Evolutionary conservation across 2,329 filamentous ascomycete genomes (phyloP).

Genomic region (Piedraia hortae): DNA sequence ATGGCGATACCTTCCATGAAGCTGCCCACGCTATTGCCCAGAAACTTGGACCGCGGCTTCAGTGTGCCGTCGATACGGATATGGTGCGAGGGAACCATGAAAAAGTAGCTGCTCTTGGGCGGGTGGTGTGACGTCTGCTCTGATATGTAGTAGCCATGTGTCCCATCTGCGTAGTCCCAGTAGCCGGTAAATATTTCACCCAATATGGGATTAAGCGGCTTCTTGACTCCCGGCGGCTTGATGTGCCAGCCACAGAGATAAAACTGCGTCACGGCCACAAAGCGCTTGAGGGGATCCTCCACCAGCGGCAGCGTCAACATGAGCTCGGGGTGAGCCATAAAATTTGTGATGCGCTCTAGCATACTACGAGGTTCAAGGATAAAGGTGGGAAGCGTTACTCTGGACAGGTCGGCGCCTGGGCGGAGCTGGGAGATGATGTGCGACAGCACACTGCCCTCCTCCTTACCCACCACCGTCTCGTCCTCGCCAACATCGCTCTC

Average conservation of each 20-base stretch:
- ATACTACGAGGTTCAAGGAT: slow-evolving; percentile 94
- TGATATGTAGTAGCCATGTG: slow-evolving; percentile 77
- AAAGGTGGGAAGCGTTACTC: slow-evolving; percentile 86
- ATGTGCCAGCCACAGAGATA: slow-evolving; percentile 98
- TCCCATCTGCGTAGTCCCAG: slow-evolving; percentile 60
- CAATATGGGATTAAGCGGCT: slow-evolving; percentile 85
- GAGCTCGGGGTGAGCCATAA: slow-evolving; percentile 97
- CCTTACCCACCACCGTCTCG: slow-evolving; percentile 59
- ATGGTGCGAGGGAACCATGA: slow-evolving; percentile 79
- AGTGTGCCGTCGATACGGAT: slow-evolving; percentile 89
- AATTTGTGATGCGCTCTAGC: slow-evolving; percentile 97
- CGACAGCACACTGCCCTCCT: slow-evolving; percentile 86
- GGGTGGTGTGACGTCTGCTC: slow-evolving; percentile 97
- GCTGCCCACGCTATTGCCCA: slow-evolving; percentile 91
- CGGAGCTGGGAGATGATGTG: slow-evolving; percentile 95
- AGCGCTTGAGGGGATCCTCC: slow-evolving; percentile 69
- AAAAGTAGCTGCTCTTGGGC: slow-evolving; percentile 97
- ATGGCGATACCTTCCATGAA: slow-evolving; percentile 95
- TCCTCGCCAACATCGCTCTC: slow-evolving; percentile 18
- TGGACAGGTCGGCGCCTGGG: slow-evolving; percentile 78
- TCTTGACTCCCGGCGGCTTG: slow-evolving; percentile 90
- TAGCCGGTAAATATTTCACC: slow-evolving; percentile 88
- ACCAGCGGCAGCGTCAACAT: slow-evolving; percentile 66
- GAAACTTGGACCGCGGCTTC: slow-evolving; percentile 79
- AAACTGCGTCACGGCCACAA: slow-evolving; percentile 89